Percentiles rank a stretch among this genome's conserved stretches.
Conservation (phyloP, 2,329 filamentous ascomycete species). For the Exophiala sideris region DNA sequence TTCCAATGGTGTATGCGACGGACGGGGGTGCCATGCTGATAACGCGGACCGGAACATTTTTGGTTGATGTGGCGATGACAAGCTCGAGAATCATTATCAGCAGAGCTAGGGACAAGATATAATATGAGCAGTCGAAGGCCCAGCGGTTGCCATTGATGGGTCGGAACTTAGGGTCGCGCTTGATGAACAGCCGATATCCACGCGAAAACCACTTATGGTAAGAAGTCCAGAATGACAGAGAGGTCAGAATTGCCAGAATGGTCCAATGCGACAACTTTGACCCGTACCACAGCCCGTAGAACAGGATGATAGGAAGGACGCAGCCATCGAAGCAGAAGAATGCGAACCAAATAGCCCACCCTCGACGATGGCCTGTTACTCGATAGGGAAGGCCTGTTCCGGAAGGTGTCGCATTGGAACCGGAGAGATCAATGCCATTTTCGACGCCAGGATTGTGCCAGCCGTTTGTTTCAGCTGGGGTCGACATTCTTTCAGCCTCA, state of each 20-base stretch:
- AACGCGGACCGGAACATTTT: background rate
- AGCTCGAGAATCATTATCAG: slow-evolving; percentile 1
- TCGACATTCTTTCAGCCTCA: too few species aligned
- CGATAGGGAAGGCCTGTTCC: background rate
- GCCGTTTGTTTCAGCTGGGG: too few species aligned
- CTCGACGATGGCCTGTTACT: background rate
- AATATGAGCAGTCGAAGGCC: slow-evolving; percentile 3
- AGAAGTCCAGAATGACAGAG: slow-evolving; percentile 1
- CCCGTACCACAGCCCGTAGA: background rate
- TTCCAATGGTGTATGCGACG: background rate
- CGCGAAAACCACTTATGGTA: slow-evolving; percentile 5
- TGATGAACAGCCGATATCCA: background rate
- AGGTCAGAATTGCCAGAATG: slow-evolving; percentile 1
- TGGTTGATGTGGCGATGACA: background rate
- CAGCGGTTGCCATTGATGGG: slow-evolving; percentile 1
- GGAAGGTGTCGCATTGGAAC: background rate
- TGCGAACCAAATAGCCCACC: slow-evolving; percentile 2
- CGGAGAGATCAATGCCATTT: background rate
- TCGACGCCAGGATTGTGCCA: too few species aligned
- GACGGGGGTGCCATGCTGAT: slow-evolving; percentile 1
- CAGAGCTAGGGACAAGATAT: slow-evolving; percentile 1
- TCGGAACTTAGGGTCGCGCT: slow-evolving; percentile 2
- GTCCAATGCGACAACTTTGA: slow-evolving; percentile 1
- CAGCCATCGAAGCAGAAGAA: slow-evolving; percentile 4
- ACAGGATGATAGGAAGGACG: slow-evolving; percentile 1